phyloP scores from a whole-genome alignment of 495 filamentous ascomycete genomes.

The Extremus antarcticus region DNA sequence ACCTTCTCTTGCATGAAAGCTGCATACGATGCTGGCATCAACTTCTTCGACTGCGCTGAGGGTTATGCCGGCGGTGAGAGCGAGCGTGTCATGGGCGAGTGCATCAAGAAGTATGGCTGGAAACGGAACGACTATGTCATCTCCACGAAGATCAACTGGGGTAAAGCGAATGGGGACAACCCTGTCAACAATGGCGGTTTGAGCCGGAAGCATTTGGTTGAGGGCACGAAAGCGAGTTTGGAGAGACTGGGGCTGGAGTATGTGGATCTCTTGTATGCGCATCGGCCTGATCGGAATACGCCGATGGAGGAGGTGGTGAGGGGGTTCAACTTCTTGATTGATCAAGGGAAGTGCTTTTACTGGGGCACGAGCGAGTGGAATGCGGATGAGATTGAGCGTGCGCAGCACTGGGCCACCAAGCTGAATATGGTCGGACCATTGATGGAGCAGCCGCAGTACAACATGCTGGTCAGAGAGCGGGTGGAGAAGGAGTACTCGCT shows the following conservation, averaged over 20 bases:
- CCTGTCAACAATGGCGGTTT: constrained; percentile 67
- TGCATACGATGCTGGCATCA: constrained; percentile 65
- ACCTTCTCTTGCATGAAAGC: constrained; percentile 60
- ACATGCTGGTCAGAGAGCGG: constrained; percentile 59
- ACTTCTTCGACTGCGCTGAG: constrained; percentile 50
- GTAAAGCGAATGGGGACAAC: constrained; percentile 46
- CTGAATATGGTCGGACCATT: constrained; percentile 69
- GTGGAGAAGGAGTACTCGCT: constrained; percentile 67
- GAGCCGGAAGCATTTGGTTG: constrained; percentile 72
- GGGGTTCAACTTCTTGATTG: constrained; percentile 71
- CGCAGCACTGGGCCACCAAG: constrained; percentile 61
- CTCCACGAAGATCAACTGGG: constrained; percentile 78
- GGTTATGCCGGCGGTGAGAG: constrained; percentile 55
- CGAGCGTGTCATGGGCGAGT: constrained; percentile 64
- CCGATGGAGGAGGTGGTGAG: constrained; percentile 83
- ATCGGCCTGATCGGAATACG: constrained; percentile 70
- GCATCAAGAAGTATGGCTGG: constrained; percentile 57
- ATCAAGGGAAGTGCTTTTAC: constrained; percentile 71
- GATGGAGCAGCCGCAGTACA: constrained; percentile 81
- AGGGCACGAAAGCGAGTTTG: constrained; percentile 55
- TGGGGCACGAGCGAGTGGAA: constrained; percentile 88
- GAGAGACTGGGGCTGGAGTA: constrained; percentile 60
- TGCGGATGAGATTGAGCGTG: constrained; percentile 68
- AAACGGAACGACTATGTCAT: constrained; percentile 74
- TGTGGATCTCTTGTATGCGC: constrained; percentile 75